These are phyloP conservation scores for Cytospora leucostoma DNA, from an alignment of 2,329 filamentous ascomycete species.

Conservation along the genomic window DNA sequence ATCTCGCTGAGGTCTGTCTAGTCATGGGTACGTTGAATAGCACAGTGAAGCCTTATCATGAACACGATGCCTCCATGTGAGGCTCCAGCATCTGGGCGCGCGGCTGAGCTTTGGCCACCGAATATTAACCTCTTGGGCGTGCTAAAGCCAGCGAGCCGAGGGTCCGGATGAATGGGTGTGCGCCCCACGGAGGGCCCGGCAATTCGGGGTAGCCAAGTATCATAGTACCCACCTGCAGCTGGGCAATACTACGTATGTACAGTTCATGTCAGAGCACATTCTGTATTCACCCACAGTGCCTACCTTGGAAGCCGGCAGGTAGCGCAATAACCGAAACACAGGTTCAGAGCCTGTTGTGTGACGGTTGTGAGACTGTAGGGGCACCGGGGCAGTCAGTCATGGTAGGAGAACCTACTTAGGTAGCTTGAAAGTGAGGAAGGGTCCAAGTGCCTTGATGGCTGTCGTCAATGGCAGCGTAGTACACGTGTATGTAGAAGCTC, in stretches of 20 bases:
- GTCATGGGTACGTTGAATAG: not conserved
- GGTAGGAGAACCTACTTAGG: no score
- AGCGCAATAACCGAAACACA: constrained; percentile 5
- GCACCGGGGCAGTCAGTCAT: no score
- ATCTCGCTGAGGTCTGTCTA: not conserved
- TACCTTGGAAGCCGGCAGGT: not conserved
- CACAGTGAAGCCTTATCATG: not conserved
- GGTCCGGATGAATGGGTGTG: constrained; percentile 22
- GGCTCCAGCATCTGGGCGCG: not conserved
- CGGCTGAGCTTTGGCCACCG: constrained; percentile 23
- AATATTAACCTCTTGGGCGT: constrained; percentile 8
- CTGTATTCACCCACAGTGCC: no score
- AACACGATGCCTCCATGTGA: not conserved
- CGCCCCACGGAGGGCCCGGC: constrained; percentile 17
- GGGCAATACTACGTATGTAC: not conserved
- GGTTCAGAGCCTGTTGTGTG: no score
- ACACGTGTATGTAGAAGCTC: no score
- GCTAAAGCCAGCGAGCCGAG: constrained; percentile 21
- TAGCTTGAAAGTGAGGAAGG: no score
- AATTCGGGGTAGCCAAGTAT: not conserved
- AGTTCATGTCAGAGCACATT: not conserved
- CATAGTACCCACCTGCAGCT: not conserved
- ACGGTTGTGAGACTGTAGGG: no score
- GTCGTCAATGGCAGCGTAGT: no score
- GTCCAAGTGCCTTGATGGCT: no score